A percentile compares a stretch with the other conserved stretches of the same genome.
Conservation (phyloP, 2,329 filamentous ascomycete genomes). For the Fusarium lateritium region DNA sequence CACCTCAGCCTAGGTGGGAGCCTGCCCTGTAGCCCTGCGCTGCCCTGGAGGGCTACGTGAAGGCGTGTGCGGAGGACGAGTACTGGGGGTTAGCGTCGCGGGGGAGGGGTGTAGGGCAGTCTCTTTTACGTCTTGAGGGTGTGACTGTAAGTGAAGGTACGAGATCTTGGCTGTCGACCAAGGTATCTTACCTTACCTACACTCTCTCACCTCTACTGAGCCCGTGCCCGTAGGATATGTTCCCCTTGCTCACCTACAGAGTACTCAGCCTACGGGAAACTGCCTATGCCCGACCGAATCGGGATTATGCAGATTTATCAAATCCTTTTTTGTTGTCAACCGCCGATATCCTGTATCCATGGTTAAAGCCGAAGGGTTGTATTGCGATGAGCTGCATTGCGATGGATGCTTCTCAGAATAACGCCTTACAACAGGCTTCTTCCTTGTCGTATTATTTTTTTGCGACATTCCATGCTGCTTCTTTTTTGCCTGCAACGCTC, state of each 20-base stretch:
- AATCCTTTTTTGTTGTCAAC: neutral
- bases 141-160: conserved; percentile 18
- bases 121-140: conserved; percentile 7
- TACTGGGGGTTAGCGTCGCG: conserved; percentile 15
- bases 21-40: conserved; percentile 36
- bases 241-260: conserved; percentile 22
- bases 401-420: conserved; percentile 27
- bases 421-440: conserved; percentile 31
- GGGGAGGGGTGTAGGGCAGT: conserved; percentile 38
- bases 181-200: conserved; percentile 23
- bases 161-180: conserved; percentile 17
- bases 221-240: neutral
- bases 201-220: conserved; percentile 10
- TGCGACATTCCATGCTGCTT: conserved; percentile 24
- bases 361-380: conserved; percentile 19
- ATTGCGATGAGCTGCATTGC: conserved; percentile 17
- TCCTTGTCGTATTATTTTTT: conserved; percentile 28
- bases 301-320: neutral
- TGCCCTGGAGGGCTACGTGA: conserved; percentile 39
- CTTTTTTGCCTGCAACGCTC: conserved; percentile 30
- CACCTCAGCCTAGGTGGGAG: conserved; percentile 12
- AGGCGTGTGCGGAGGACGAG: conserved; percentile 8
- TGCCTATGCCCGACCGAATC: conserved; percentile 21
- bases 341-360: conserved; percentile 15
- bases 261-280: neutral